Percentiles rank a stretch among this genome's conserved stretches.
phyloP scores from a whole-genome alignment of 2,329 filamentous ascomycete species.

The Sphaerulina vaccinii region DNA sequence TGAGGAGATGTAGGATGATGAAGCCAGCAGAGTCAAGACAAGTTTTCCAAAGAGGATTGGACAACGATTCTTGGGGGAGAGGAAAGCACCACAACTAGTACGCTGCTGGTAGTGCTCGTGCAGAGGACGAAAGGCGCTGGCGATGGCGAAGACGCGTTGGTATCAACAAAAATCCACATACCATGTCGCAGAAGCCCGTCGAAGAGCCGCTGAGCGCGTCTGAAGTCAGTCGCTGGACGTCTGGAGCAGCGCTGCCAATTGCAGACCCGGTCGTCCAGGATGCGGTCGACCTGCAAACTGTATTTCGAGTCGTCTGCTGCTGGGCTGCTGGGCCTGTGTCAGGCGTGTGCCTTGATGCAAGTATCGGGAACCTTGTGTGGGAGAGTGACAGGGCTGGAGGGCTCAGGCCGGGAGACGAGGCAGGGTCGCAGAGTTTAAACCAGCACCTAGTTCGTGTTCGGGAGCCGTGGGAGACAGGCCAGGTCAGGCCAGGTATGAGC shows the following conservation, averaged over 20 bases:
- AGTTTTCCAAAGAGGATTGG: no score
- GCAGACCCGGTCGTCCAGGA: constrained; percentile 3
- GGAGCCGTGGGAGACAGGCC: not conserved
- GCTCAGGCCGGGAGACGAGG: constrained; percentile 13
- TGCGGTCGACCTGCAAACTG: constrained; percentile 2
- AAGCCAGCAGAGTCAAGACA: no score
- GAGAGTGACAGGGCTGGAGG: not conserved
- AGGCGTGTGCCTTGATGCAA: constrained; percentile 10
- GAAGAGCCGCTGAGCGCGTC: constrained; percentile 9
- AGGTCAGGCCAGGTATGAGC: not conserved
- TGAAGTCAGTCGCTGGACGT: not conserved
- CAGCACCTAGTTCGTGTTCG: constrained; percentile 3
- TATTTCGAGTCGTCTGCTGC: constrained; percentile 7
- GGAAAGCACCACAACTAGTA: constrained; percentile 8
- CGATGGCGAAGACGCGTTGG: constrained; percentile 9
- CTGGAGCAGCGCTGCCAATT: not conserved
- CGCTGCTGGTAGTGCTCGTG: not conserved
- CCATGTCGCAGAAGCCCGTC: constrained; percentile 7
- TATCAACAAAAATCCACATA: constrained; percentile 12
- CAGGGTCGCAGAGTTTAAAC: constrained; percentile 14
- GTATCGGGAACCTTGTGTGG: constrained; percentile 11
- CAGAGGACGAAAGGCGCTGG: not conserved
- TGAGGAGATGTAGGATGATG: no score
- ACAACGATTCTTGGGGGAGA: not conserved
- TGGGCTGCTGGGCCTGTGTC: constrained; percentile 6